These are phyloP conservation scores for Pythium guiyangense DNA, from an alignment of 352 stramenopile genomes.

Conservation along the genomic window DNA sequence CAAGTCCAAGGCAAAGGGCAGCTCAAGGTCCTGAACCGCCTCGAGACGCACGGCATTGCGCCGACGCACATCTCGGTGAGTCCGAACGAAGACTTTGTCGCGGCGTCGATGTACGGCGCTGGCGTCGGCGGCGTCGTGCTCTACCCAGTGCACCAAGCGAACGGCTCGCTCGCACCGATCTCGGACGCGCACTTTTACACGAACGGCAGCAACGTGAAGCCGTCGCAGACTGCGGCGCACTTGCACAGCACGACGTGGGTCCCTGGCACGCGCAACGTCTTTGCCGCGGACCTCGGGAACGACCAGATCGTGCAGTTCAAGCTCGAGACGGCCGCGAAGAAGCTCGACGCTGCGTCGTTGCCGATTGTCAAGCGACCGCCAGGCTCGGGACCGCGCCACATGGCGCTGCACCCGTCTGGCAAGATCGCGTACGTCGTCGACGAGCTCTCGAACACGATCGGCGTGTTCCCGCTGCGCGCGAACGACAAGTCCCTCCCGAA, in stretches of 20 bases:
- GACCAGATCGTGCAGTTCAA: conserved; percentile 53
- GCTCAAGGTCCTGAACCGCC: conserved; percentile 44
- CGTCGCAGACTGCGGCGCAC: conserved; percentile 39
- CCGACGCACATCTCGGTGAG: conserved; percentile 49
- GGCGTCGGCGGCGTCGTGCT: conserved; percentile 54
- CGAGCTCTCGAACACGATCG: conserved; percentile 58
- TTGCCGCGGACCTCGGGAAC: conserved; percentile 56
- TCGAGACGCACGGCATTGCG: conserved; percentile 38
- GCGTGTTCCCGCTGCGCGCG: conserved; percentile 31
- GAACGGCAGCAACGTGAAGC: conserved; percentile 27
- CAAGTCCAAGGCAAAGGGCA: conserved; percentile 24
- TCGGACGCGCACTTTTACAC: conserved; percentile 40
- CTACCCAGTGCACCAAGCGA: conserved; percentile 32
- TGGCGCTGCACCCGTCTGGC: conserved; percentile 40
- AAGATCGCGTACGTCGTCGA: conserved; percentile 58
- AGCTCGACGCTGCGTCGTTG: conserved; percentile 18
- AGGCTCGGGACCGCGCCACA: conserved; percentile 59
- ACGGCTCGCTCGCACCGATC: conserved; percentile 34
- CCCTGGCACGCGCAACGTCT: conserved; percentile 29
- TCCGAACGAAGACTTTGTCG: conserved; percentile 43
- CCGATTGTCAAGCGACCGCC: conserved; percentile 15
- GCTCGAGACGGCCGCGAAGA: conserved; percentile 32
- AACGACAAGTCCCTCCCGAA: conserved; percentile 17
- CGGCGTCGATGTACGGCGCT: conserved; percentile 55
- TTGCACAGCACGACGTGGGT: conserved; percentile 69